phyloP scores from a whole-genome alignment of 2,329 filamentous ascomycete species.

The Aureobasidium leucospermi region DNA sequence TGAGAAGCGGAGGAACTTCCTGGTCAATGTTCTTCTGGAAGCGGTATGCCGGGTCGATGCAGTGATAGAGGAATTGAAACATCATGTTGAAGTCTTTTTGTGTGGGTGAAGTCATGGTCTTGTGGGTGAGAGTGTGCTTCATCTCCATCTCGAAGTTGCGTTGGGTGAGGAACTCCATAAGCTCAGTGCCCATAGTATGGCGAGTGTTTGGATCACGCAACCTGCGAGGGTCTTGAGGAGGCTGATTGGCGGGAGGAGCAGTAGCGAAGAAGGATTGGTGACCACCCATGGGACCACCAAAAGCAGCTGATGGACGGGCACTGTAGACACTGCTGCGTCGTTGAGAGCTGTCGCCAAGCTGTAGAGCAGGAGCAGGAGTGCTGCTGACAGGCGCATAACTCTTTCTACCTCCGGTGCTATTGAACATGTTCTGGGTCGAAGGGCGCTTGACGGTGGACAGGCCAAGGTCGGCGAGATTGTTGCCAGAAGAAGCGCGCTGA shows the following conservation, averaged over 20 bases:
- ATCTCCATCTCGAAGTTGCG: conserved; percentile 98
- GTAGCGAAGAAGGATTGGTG: conserved; percentile 96
- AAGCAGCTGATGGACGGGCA: conserved; percentile 53
- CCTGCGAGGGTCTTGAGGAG: conserved; percentile 79
- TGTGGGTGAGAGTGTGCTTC: conserved; percentile 86
- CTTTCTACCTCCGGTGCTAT: conserved; percentile 55
- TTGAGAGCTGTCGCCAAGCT: conserved; percentile 50
- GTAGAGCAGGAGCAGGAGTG: conserved; percentile 36
- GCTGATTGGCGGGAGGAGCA: conserved; percentile 70
- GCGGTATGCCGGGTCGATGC: conserved; percentile 86
- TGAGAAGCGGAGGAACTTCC: conserved; percentile 85
- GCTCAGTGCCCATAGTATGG: conserved; percentile 74
- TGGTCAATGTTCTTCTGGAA: conserved; percentile 94
- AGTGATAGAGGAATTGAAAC: conserved; percentile 96
- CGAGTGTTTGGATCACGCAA: conserved; percentile 76
- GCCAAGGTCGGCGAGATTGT: conserved; percentile 70
- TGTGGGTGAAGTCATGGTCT: conserved; percentile 86
- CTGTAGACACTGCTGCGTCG: conserved; percentile 66
- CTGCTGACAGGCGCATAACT: conserved; percentile 58
- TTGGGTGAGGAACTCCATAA: conserved; percentile 84
- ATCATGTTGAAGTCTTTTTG: conserved; percentile 98
- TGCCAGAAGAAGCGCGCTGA: conserved; percentile 66
- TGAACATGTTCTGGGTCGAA: conserved; percentile 63
- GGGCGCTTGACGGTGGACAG: conserved; percentile 78
- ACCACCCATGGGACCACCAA: conserved; percentile 47